Percentiles rank a stretch among this genome's conserved stretches.
Evolutionary conservation across 1,284 basidiomycete species (phyloP).

Genomic region (Megacollybia platyphylla): DNA sequence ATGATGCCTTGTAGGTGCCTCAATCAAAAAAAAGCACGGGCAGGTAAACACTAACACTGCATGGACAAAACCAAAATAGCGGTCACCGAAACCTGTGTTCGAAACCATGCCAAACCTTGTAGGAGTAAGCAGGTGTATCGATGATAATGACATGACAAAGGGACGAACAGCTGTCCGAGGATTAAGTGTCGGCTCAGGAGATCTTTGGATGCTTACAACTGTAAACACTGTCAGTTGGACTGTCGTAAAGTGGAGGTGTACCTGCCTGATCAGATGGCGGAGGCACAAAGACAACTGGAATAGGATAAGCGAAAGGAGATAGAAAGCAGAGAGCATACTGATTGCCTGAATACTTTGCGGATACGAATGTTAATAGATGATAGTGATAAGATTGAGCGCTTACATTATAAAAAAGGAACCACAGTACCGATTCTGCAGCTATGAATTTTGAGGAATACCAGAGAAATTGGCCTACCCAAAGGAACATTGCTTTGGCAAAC

Average conservation of each 20-base stretch:
- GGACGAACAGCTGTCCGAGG: neutral
- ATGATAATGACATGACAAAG: neutral
- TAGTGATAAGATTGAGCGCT: neutral
- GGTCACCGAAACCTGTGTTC: conserved; percentile 8
- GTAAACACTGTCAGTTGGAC: neutral
- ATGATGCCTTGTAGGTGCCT: conserved; percentile 11
- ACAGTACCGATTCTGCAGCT: too few species aligned
- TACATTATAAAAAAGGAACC: neutral
- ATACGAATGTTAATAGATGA: too few species aligned
- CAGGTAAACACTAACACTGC: conserved; percentile 11
- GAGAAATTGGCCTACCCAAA: conserved; percentile 10
- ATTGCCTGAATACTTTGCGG: too few species aligned
- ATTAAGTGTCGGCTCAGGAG: neutral
- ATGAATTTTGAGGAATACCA: too few species aligned
- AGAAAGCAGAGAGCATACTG: too few species aligned
- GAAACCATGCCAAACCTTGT: conserved; percentile 9
- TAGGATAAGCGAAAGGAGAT: neutral
- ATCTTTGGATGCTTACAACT: conserved; percentile 11
- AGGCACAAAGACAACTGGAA: conserved; percentile 7
- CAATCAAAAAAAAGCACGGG: neutral
- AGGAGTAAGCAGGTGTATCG: conserved; percentile 3
- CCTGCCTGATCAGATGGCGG: conserved; percentile 11
- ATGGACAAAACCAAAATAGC: conserved; percentile 13
- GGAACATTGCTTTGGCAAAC: conserved; percentile 12
- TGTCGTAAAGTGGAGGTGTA: neutral